Percentiles rank a stretch among this genome's conserved stretches.
Evolutionary conservation across 208 protist genomes (phyloP).

Genomic region (Entamoeba nuttalli): DNA sequence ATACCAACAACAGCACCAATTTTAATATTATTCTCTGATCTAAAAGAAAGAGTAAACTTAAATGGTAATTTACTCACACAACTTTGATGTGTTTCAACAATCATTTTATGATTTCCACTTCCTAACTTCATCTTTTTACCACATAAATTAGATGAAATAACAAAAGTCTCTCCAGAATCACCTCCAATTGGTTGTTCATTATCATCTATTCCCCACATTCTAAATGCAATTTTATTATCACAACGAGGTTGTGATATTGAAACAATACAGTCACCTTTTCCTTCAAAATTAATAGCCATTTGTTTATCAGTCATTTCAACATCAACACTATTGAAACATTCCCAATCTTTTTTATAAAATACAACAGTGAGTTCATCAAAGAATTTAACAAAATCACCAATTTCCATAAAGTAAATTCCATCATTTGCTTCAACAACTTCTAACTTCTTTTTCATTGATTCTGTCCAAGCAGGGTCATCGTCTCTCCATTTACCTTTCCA

Average conservation of each 20-base stretch:
- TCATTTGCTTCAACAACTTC: neutral
- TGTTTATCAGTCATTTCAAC: neutral
- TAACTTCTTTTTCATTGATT: neutral
- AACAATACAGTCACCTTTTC: neutral
- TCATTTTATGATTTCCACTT: neutral
- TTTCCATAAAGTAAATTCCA: slow-evolving; percentile 1
- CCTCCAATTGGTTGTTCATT: neutral
- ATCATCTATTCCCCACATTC: neutral
- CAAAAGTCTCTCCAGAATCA: neutral
- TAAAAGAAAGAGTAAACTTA: neutral
- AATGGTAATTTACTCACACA: neutral
- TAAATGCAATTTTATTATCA: neutral
- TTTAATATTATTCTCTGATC: neutral
- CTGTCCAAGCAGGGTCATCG: neutral
- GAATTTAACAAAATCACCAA: neutral
- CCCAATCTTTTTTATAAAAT: neutral
- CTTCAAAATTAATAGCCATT: neutral
- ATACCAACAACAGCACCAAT: neutral
- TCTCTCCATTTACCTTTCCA: slow-evolving; percentile 1
- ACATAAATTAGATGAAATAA: neutral
- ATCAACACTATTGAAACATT: neutral
- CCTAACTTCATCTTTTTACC: neutral
- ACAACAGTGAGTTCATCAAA: neutral
- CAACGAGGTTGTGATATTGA: neutral
- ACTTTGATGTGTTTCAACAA: neutral